Percentiles rank a stretch among this genome's conserved stretches.
Evolutionary conservation across 1,284 basidiomycete species (phyloP).

Genomic region (Porodaedalea pini): DNA sequence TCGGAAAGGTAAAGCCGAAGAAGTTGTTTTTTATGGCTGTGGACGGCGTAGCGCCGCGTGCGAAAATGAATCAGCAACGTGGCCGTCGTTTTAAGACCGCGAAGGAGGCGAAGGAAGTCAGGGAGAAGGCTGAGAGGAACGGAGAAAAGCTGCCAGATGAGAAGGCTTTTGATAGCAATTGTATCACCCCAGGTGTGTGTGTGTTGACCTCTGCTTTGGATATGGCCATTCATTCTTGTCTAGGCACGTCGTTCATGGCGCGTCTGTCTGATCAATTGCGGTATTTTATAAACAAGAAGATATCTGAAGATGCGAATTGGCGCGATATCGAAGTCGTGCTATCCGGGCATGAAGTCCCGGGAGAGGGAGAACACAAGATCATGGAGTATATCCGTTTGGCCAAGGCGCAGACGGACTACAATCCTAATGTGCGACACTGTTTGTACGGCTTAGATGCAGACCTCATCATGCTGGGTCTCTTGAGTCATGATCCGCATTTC

Average conservation of each 20-base stretch:
- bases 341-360: constrained; percentile 97
- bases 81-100: constrained; percentile 93
- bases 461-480: constrained; percentile 94
- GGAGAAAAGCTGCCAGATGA: constrained; percentile 91
- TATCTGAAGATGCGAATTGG: constrained; percentile 94
- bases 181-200: constrained; percentile 87
- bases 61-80: constrained; percentile 99
- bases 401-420: constrained; percentile 93
- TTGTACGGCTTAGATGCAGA: constrained; percentile 98
- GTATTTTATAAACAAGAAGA: constrained; percentile 98
- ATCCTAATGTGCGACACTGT: constrained; percentile 93
- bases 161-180: constrained; percentile 98
- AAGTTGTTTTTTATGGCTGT: constrained; percentile 98
- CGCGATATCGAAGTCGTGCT: constrained; percentile 88
- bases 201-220: constrained; percentile 3
- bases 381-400: constrained; percentile 98
- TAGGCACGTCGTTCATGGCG: constrained; percentile 94
- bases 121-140: constrained; percentile 82
- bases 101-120: constrained; percentile 85
- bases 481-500: constrained; percentile 99
- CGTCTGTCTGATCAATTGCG: constrained; percentile 86
- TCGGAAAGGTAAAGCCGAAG: constrained; percentile 95
- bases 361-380: constrained; percentile 99
- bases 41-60: constrained; percentile 95
- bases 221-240: constrained; percentile 4